Percentiles rank a stretch among this genome's conserved stretches.
Conservation (phyloP, 345 rosid species). For the Streptanthus diversifolius region DNA sequence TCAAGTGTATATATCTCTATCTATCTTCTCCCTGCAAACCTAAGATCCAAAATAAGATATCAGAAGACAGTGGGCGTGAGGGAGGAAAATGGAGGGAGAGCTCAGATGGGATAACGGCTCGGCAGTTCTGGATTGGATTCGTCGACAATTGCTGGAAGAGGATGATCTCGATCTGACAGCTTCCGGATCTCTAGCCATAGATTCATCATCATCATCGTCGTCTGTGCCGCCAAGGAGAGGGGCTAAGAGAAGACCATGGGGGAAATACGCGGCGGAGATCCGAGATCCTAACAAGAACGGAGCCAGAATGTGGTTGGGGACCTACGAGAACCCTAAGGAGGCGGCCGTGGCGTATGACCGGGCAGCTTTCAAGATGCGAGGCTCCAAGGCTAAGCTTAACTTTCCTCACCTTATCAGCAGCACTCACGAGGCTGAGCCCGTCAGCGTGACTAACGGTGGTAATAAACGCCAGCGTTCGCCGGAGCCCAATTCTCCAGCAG, state of each 20-base stretch:
- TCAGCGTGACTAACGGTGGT: conserved; percentile 17
- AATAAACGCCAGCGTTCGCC: conserved; percentile 33
- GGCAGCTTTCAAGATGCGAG: conserved; percentile 35
- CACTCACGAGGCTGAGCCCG: neutral
- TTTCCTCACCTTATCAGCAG: conserved; percentile 36
- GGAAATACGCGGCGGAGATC: conserved; percentile 46
- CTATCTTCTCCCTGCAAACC: neutral
- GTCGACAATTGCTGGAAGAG: conserved; percentile 21
- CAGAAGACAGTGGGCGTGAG: neutral
- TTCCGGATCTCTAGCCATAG: neutral
- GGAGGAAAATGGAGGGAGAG: conserved; percentile 15
- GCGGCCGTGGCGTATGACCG: conserved; percentile 35
- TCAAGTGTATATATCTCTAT: neutral
- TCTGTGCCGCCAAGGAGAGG: conserved; percentile 1
- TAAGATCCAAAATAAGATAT: neutral
- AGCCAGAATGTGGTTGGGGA: conserved; percentile 47
- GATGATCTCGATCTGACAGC: conserved; percentile 7
- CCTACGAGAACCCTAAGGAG: conserved; percentile 41
- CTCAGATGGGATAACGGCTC: conserved; percentile 6
- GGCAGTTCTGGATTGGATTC: conserved; percentile 22
- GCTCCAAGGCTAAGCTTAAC: conserved; percentile 38
- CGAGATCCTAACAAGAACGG: conserved; percentile 43
- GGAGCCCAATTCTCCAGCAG: conserved; percentile 1
- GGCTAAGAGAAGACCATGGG: conserved; percentile 45
- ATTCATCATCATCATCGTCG: neutral